phyloP scores from a whole-genome alignment of 192 early-diverging fungal genomes.

The Coemansia erecta region DNA sequence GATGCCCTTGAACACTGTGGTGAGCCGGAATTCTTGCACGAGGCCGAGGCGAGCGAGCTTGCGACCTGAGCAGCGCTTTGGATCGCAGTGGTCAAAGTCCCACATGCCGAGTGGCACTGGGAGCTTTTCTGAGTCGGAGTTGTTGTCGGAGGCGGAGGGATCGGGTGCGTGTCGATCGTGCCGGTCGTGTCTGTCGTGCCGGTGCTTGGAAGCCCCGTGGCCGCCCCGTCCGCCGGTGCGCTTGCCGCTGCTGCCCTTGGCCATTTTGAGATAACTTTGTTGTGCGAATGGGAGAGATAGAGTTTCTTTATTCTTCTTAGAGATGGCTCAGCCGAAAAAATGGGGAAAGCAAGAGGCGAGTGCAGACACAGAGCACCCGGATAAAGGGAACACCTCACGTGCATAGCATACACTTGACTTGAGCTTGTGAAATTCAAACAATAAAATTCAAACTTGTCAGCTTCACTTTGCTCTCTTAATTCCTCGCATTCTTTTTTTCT shows the following conservation, averaged over 20 bases:
- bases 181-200: neutral
- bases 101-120: constrained; percentile 74
- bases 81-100: constrained; percentile 99
- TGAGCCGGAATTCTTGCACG: constrained; percentile 76
- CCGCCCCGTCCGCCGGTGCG: constrained; percentile 8
- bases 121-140: constrained; percentile 8
- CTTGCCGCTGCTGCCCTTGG: too few relatives aligned
- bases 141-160: neutral
- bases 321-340: too few relatives aligned
- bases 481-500: neutral
- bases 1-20: constrained; percentile 85
- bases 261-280: too few relatives aligned
- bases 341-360: too few relatives aligned
- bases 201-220: neutral
- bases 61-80: constrained; percentile 93
- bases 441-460: too few relatives aligned
- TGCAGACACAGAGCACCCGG: too few relatives aligned
- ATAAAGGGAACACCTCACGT: too few relatives aligned
- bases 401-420: too few relatives aligned
- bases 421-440: too few relatives aligned
- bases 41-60: constrained; percentile 81
- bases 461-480: too few relatives aligned
- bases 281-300: too few relatives aligned
- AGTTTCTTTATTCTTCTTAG: too few relatives aligned
- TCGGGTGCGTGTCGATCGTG: constrained; percentile 7